A percentile compares a stretch with the other conserved stretches of the same genome.
These are phyloP conservation scores for Litsea cubeba DNA, from an alignment of 164 flowering plant genomes.

Conservation along the genomic window DNA sequence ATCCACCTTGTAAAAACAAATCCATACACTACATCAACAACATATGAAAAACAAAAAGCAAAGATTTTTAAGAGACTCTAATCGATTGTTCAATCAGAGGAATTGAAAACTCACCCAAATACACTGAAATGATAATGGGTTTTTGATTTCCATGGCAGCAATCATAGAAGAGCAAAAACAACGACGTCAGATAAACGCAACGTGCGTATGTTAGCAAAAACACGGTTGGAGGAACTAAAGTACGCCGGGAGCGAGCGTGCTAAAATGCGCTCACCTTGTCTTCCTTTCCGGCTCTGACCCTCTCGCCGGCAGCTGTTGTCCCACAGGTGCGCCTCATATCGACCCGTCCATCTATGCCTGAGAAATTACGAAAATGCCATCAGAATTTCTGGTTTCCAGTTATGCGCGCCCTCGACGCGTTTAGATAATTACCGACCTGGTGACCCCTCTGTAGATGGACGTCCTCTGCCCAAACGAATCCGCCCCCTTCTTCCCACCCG, in stretches of 20 bases:
- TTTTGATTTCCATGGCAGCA: slow-evolving; percentile 21
- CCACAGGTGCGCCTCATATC: slow-evolving; percentile 88
- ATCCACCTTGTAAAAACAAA: slow-evolving; percentile 48
- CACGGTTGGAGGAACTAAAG: slow-evolving; percentile 1
- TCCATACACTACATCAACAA: background rate
- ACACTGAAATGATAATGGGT: slow-evolving; percentile 48
- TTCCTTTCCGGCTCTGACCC: slow-evolving; percentile 76
- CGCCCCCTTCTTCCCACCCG: slow-evolving; percentile 36
- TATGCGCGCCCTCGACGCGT: background rate
- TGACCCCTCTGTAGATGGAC: slow-evolving; percentile 73
- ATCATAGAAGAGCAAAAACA: slow-evolving; percentile 29
- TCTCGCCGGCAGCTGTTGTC: slow-evolving; percentile 83
- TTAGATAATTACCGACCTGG: slow-evolving; percentile 30
- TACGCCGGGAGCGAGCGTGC: background rate
- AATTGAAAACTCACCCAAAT: slow-evolving; percentile 57
- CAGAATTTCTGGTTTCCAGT: background rate
- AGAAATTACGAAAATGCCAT: slow-evolving; percentile 1
- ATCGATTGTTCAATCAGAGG: background rate
- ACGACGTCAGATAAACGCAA: background rate
- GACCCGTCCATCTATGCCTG: slow-evolving; percentile 81
- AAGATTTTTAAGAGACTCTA: background rate
- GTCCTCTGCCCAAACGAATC: slow-evolving; percentile 79
- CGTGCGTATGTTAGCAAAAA: slow-evolving; percentile 11
- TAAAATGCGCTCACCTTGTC: slow-evolving; percentile 48
- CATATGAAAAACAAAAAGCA: background rate